Base-by-base conservation (phyloP, 1,284 basidiomycete species). In the Tranzscheliella williamsii region DNA sequence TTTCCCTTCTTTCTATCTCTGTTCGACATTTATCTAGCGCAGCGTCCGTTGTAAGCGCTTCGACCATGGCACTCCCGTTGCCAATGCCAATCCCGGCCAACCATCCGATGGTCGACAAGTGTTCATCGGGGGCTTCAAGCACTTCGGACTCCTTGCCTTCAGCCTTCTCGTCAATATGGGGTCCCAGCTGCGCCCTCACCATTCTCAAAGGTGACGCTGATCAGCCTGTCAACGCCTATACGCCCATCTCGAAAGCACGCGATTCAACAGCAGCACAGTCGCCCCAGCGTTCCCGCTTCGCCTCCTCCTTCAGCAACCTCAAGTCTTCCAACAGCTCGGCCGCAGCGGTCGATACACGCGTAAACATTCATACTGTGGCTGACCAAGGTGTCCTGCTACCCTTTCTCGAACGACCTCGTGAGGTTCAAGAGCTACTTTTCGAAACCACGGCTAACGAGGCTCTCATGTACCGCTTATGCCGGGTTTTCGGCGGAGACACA, bases 331-430 rank as follows among this genome's bases (percentile, higher is more conserved):
- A 49, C 4, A 32, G 29, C 15, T 24, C 33, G 5, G 43, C 44
- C 5, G 40, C 41, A 6, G 38, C 34, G 11, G 47, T 51, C 33
- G 60, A 57, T 29, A 52, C 53, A 4, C 52, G 45, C 34, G 53
- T 63, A 42, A 50, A 54, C n/a, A 38, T 63, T 26, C 60, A 63
- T 38, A 41, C 50, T 12, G 27, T 63, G 33, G 44, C 53, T 6
- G 54, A 63, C 24, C 20, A 49, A n/a, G 54, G 60, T 13, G 39
- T 64, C 43, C 44, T 67, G 3, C 53, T 67, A 4, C 65, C 65
- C 33, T 67, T 67, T 33, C 49, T 67, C 31, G 38, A 67, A 11
- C 55, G 65, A 24, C 55, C 60, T 5, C 34, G 17, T 12, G 65
- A 67, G 22, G 60, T 64, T 11, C 47, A 48, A 23, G 52, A 60